Base-by-base conservation (phyloP, 177 flowering plant species). In the Vitis hybrid region DNA sequence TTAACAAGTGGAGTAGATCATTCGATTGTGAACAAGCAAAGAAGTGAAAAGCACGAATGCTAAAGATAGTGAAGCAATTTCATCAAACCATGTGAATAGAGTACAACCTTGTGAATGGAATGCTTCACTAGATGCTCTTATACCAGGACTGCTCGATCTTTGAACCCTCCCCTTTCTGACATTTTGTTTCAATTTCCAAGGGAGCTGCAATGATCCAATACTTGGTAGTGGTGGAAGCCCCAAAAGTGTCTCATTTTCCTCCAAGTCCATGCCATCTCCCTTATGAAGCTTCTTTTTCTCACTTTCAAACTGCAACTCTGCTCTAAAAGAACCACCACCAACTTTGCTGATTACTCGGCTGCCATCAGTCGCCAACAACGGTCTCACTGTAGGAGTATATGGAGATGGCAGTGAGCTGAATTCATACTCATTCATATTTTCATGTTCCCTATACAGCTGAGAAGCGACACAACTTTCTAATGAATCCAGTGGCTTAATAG, bases 311-410 rank as follows among this genome's bases (percentile, higher is more conserved):
- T 15, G 76, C 52, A 24, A 47, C 17, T 68, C 58, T 11, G 63
- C 22, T 55, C 53, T 72, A 24, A 56, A 73, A 47, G 74, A 74
- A 68, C 75, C 76, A 64, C 52, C 61, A 76, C 75, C 73, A 55
- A 78, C 76, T 66, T 81, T 73, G 70, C 86, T 80, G 50, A 84
- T 85, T 50, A 89, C 70, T 68, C 73, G 82, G 54, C 74, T 81
- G 54, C 89, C 92, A 76, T 88, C 88, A 10, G 86, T 87, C 20
- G 83, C 83, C 75, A 85, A 9, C 74, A 88, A 74, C 54, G 90
- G 90, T 78, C 88, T 85, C 38, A 74, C 67, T 51, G 76, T 56
- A 54, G 70, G 76, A 64, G 59, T 60, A 54, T 80, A 71, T 11
- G 78, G 83, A 12, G 83, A 77, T 24, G 78, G 62, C 33, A 73